Evolutionary conservation across 2,329 filamentous ascomycete species (phyloP), one percentile per base, ranked within the genome.

Genomic region (Parasarocladium wereldwijsianum): DNA sequence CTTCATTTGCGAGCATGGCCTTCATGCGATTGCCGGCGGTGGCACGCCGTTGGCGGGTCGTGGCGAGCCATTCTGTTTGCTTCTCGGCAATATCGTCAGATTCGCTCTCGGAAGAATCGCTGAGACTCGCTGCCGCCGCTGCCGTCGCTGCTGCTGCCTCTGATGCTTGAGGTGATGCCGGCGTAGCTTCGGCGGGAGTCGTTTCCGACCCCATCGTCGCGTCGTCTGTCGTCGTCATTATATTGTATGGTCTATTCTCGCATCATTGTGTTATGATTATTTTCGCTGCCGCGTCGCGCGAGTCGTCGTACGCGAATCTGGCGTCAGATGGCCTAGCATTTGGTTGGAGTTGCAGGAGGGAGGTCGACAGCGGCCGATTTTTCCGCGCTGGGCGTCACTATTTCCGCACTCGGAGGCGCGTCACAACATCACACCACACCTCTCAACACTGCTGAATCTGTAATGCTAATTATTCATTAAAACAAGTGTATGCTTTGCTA

Each of bases 1-100:
- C 75, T 46, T 84, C 79, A 40, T 76, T 76, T 32, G 80, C 73
- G 26, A 90, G 61, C 48, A 93, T 71, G 29, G 72, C 71, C 43
- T 79, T 76, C 66, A 93, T 79, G 39, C 83, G 75, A 49, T 84
- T 86, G 34, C 85, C 85, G 13, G 85, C 85, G 1, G 81, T 93
- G 9, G 76, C 75, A 38, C 85, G 77, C 51, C 74, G 81, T 40
- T 71, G 62, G 35, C 85, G 77, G 21, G 72, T 72, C 5, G 76
- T 81, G 26, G 76, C 76, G 21, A 87, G 66, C 63, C 76, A 79
- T 60, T 82, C 72, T 31, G 76, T 56, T 35, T 52, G 42, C 4
- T 50, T 40, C 24, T 39, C 42, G 6, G 43, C 37, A 9, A 35
- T 34, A 37, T 31, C 44, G 41, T 24, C 23, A 31, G 32, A 16